Evolutionary conservation across 176 grass and related monocot species (phyloP).

Genomic region (Carex scoparia): DNA sequence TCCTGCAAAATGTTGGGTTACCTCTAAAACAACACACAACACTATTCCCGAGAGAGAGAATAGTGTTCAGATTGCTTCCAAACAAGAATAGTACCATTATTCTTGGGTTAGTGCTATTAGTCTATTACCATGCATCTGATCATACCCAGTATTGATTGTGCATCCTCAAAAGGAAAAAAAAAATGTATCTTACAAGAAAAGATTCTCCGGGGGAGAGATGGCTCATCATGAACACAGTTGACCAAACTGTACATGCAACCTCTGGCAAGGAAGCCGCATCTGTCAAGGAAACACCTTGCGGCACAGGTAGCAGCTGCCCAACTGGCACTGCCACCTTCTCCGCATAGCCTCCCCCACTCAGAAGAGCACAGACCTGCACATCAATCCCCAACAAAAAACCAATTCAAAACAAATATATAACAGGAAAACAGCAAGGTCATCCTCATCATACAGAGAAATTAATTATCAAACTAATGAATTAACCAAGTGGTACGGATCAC

Average conservation of each 20-base stretch:
- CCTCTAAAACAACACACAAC: too few relatives aligned
- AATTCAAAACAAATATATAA: not conserved
- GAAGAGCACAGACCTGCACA: conserved; percentile 62
- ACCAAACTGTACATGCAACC: conserved; percentile 86
- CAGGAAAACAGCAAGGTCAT: not conserved
- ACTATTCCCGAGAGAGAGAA: too few relatives aligned
- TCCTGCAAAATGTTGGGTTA: too few relatives aligned
- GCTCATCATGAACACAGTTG: conserved; percentile 86
- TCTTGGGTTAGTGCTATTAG: too few relatives aligned
- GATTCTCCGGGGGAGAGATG: conserved; percentile 69
- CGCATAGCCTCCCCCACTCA: conserved; percentile 75
- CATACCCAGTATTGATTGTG: not conserved
- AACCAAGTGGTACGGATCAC: not conserved
- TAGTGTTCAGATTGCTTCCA: not conserved
- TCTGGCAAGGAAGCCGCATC: conserved; percentile 65
- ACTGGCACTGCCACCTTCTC: conserved; percentile 71
- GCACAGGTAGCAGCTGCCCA: conserved; percentile 63
- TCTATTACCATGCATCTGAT: too few relatives aligned
- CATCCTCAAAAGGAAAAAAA: not conserved
- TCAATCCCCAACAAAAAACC: not conserved
- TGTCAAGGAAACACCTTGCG: conserved; percentile 55
- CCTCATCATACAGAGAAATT: not conserved
- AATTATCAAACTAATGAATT: not conserved
- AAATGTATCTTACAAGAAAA: conserved; percentile 46
- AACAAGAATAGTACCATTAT: not conserved